Conservation (phyloP, 768 basidiomycete species). For the Cubamyces lactineus region DNA sequence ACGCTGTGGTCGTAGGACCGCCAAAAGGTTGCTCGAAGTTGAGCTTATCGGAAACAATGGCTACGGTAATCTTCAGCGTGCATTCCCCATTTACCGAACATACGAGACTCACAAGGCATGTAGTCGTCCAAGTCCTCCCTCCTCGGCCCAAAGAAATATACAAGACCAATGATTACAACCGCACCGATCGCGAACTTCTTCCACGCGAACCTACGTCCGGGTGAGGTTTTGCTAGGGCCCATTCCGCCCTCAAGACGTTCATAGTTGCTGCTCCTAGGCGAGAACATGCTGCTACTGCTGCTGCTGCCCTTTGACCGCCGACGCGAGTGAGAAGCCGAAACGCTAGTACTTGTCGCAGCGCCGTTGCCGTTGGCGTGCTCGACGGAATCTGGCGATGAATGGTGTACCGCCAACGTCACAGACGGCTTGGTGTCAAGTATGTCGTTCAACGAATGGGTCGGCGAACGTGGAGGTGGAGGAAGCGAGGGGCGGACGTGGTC, state of each 20-base stretch:
- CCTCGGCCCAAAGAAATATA: conserved; percentile 70
- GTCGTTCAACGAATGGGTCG: conserved; percentile 95
- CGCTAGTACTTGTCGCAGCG: background rate
- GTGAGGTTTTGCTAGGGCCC: conserved; percentile 46
- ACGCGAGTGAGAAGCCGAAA: conserved; percentile 7
- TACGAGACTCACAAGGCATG: conserved; percentile 32
- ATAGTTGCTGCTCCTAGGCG: conserved; percentile 50
- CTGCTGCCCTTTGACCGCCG: conserved; percentile 13
- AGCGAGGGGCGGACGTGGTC: conserved; percentile 6
- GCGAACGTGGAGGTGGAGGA: conserved; percentile 76
- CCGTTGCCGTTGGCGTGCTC: conserved; percentile 9
- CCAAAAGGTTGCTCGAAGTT: conserved; percentile 9
- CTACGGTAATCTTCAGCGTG: conserved; percentile 4
- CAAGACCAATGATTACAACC: conserved; percentile 54
- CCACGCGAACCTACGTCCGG: conserved; percentile 49
- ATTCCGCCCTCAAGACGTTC: conserved; percentile 65
- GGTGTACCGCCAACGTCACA: conserved; percentile 10
- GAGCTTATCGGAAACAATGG: conserved; percentile 18
- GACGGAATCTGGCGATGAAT: conserved; percentile 1
- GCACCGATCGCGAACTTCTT: conserved; percentile 69
- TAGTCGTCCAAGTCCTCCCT: conserved; percentile 35
- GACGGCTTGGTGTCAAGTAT: conserved; percentile 51
- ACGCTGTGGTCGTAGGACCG: conserved; percentile 1
- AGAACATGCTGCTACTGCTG: conserved; percentile 32
- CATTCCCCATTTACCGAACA: too few relatives aligned